Conservation (phyloP, 176 grass and related monocot species). For the Triticum urartu region DNA sequence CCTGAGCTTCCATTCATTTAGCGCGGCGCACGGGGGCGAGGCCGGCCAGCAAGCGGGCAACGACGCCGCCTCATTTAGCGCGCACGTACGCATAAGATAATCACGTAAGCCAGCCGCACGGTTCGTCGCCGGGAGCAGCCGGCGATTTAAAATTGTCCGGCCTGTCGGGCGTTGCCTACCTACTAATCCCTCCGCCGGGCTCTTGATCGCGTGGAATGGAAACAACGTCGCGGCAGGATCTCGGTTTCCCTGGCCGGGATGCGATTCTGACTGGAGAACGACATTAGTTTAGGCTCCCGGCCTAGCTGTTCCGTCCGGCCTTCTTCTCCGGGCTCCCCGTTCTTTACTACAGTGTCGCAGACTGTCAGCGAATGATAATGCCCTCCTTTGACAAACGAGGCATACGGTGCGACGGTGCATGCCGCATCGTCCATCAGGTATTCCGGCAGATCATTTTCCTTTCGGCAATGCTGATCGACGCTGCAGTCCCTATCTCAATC, state of each 20-base stretch:
- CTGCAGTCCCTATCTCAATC: neutral
- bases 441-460: neutral
- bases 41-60: neutral
- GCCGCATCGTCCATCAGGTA: neutral
- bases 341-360: neutral
- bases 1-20: neutral
- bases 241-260: neutral
- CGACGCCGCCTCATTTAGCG: constrained; percentile 24
- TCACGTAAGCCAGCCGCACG: neutral
- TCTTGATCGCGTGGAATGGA: neutral
- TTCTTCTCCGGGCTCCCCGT: constrained; percentile 27
- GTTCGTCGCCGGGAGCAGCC: neutral
- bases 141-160: constrained; percentile 18
- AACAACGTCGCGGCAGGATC: neutral
- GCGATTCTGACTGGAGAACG: neutral
- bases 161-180: constrained; percentile 40
- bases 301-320: constrained; percentile 9
- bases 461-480: neutral
- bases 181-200: neutral
- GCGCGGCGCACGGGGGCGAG: neutral
- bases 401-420: neutral
- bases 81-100: neutral
- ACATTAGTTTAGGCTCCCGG: constrained; percentile 24
- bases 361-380: neutral
- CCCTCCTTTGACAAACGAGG: neutral